These are phyloP conservation scores for Sporothrix humicola DNA, from an alignment of 2,329 filamentous ascomycete species.

Conservation along the genomic window DNA sequence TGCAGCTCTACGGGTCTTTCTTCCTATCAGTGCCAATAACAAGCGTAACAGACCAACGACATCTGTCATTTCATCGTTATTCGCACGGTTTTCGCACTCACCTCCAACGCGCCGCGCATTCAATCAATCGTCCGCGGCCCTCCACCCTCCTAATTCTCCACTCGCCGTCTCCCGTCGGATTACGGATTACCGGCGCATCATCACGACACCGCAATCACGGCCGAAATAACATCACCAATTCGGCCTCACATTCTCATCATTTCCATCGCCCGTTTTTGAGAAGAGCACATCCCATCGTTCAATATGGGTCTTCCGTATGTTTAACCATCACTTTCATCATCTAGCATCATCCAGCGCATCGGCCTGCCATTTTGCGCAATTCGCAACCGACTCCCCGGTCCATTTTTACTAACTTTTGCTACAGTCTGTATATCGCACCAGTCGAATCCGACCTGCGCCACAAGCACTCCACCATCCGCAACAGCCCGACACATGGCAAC, in stretches of 20 bases:
- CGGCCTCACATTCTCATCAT: background rate
- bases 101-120: constrained; percentile 22
- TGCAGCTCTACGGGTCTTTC: background rate
- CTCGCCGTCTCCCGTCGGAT: background rate
- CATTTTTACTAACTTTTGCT: background rate
- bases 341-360: background rate
- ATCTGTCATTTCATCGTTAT: constrained; percentile 14
- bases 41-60: background rate
- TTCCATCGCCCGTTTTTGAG: background rate
- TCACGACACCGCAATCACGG: background rate
- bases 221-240: background rate
- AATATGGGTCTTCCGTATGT: constrained; percentile 39
- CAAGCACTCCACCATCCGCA: constrained; percentile 33
- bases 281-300: background rate
- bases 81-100: constrained; percentile 26
- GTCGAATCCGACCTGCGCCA: constrained; percentile 38
- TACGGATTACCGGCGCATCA: background rate
- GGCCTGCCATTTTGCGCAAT: background rate
- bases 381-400: too few relatives aligned
- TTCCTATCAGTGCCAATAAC: background rate
- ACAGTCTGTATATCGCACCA: constrained; percentile 38
- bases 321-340: background rate
- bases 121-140: background rate
- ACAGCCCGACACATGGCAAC: background rate
- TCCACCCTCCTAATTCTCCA: background rate